Percentiles rank a stretch among this genome's conserved stretches.
phyloP scores from a whole-genome alignment of 2,329 filamentous ascomycete species.

The Pseudocercospora musae region DNA sequence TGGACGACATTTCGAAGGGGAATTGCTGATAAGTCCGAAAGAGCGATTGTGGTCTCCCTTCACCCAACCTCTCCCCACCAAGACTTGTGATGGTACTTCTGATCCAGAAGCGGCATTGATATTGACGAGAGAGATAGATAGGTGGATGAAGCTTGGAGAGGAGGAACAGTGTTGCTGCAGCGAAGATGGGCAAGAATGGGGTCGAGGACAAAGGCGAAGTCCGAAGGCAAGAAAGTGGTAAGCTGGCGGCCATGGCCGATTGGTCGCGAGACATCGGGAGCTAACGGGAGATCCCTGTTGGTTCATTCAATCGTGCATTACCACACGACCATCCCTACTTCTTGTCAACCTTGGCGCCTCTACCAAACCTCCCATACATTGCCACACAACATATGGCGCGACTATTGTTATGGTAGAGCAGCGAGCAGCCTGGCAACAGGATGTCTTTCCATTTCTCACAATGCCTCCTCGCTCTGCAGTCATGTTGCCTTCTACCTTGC shows the following conservation, averaged over 20 bases:
- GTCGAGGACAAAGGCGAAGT: neutral
- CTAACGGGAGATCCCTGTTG: neutral
- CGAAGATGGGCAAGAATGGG: neutral
- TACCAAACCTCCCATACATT: no score
- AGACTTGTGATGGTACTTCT: neutral
- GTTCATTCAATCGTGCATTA: neutral
- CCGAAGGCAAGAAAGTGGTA: neutral
- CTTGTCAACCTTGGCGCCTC: neutral
- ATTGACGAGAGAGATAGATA: neutral
- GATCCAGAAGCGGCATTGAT: neutral
- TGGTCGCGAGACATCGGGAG: neutral
- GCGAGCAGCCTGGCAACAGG: no score
- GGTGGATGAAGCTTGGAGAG: neutral
- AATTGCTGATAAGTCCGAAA: neutral
- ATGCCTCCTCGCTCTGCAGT: neutral
- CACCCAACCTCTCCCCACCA: slow-evolving; percentile 3
- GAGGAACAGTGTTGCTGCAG: neutral
- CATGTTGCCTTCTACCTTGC: neutral
- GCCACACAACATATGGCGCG: no score
- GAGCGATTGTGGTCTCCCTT: neutral
- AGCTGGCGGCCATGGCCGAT: neutral
- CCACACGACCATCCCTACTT: neutral
- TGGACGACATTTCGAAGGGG: slow-evolving; percentile 10
- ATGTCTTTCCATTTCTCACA: no score
- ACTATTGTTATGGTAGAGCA: no score